Evolutionary conservation across 257 asterid species (phyloP), one percentile per base, ranked within the genome.

Genomic region (Euphrasia confusa): DNA sequence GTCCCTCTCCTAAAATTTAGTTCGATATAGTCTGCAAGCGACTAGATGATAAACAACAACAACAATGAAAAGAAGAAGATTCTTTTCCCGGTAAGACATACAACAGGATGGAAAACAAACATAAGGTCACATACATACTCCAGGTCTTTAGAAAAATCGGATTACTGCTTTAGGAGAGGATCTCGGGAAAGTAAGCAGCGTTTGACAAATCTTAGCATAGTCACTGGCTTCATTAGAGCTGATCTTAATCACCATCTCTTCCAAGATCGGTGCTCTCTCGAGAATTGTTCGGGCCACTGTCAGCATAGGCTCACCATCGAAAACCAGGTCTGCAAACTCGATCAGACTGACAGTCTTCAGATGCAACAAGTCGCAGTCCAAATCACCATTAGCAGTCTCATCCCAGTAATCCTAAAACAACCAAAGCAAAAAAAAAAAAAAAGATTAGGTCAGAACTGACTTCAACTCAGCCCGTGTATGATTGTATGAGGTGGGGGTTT

Each of bases 291-390:
- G 63, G 15, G 10, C 63, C 32, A 71, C 24, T 5, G 55, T 35
- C 4, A 67, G 66, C 33, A 61, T 27, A 3, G 27, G 58, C 32
- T 67, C 68, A 33, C 58, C 18, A 2, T 10, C 27, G 1, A 15
- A 21, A 21, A 21, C 24, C 1, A 1, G 24, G 24, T 21, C 24
- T 21, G 24, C 24, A 21, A 21, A 61, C 49, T 27, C 26, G 6
- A 0, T 37, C n/a, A 72, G 49, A 2, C 11, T 15, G 7, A 67
- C 47, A 0, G 53, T 72, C 70, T 72, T 67, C 30, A 67, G 54
- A 57, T 67, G 72, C 56, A 27, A 8, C 18, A 61, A 62, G 35
- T 13, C 11, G 3, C 12, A 21, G 6, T 52, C 28, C 64, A 37
- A 18, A 42, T 60, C 45, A 28, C 11, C 44, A 54, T 54, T 5